Evolutionary conservation across 2,329 filamentous ascomycete genomes (phyloP), one percentile per base, ranked within the genome.

Genomic region (Pestalotiopsis sp.): DNA sequence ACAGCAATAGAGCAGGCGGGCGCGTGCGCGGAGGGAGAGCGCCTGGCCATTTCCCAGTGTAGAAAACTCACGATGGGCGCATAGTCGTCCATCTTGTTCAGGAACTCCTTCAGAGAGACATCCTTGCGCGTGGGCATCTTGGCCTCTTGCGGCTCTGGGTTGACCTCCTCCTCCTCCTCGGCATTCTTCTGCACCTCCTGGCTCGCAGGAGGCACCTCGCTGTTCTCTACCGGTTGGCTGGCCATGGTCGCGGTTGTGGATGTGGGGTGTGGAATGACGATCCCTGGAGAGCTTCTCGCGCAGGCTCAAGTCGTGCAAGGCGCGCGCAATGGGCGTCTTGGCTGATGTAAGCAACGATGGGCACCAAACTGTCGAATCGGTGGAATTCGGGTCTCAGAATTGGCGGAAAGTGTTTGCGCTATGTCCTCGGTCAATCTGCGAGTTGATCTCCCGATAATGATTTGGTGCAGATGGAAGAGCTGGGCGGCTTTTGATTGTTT

Each of bases 31-130:
- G n/a, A 38, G 14, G n/a, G 27, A 39, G 20, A 45, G 23, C 12
- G 59, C n/a, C 39, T 45, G 61, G 56, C 12, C 61, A 45, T 12
- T 31, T 63, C 14, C 49, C 20, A n/a, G 23, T 62, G 65, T 65
- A 31, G 20, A n/a, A 67, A 61, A 84, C 92, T 72, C 87, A 98
- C 95, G 76, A 99, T 97, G 12, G 96, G 96, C 70, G 96, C 94
- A 82, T 96, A 98, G 77, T 99, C 96, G 78, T 99, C 96, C 92
- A 99, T 98, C 86, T 97, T 98, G 72, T 89, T 88, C 20, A 99
- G 82, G 78, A 99, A 98, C 81, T 98, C 95, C 77, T 95, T 92
- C 73, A 99, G 84, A 52, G 93, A 97, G 23, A 92, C 91, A 82
- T 99, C 96, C 82, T 98, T 98, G 79, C 94, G 94, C 66, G 91